Percentiles rank a stretch among this genome's conserved stretches.
These are phyloP conservation scores for Rhizoctonia solani DNA, from an alignment of 1,284 basidiomycete genomes.

Conservation along the genomic window DNA sequence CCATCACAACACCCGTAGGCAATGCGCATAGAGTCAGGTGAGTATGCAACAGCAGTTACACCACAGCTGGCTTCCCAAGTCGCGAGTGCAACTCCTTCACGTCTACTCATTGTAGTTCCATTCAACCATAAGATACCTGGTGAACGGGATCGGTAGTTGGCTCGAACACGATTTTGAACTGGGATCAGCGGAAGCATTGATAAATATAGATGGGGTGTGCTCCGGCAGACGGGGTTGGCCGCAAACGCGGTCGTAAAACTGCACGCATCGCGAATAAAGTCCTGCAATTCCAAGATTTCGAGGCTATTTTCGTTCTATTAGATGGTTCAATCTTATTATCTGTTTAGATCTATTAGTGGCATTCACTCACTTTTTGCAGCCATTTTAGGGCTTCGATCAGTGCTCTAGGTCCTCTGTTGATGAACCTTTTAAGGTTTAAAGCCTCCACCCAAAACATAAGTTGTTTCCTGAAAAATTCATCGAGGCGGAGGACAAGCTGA, in stretches of 20 bases:
- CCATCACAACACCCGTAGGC: background rate
- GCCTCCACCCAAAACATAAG: slow-evolving; percentile 5
- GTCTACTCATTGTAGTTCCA: background rate
- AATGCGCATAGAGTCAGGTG: background rate
- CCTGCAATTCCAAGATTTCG: background rate
- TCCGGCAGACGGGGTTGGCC: background rate
- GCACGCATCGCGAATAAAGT: background rate
- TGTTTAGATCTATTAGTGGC: background rate
- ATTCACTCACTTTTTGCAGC: background rate
- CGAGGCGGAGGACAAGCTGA: background rate
- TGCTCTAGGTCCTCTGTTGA: background rate
- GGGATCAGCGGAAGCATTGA: background rate
- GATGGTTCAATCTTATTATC: background rate
- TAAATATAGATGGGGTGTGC: slow-evolving; percentile 15
- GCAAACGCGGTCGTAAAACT: background rate
- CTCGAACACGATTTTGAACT: background rate
- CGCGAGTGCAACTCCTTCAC: background rate
- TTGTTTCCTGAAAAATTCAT: background rate
- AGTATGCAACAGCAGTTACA: background rate
- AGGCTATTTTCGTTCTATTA: background rate
- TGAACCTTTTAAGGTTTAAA: background rate
- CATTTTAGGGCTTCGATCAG: background rate
- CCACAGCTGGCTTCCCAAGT: no score
- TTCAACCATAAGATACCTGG: background rate
- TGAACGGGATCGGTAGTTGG: background rate